Evolutionary conservation across 2,329 filamentous ascomycete genomes (phyloP), one percentile per base, ranked within the genome.

Genomic region (Trichoderma sp.): DNA sequence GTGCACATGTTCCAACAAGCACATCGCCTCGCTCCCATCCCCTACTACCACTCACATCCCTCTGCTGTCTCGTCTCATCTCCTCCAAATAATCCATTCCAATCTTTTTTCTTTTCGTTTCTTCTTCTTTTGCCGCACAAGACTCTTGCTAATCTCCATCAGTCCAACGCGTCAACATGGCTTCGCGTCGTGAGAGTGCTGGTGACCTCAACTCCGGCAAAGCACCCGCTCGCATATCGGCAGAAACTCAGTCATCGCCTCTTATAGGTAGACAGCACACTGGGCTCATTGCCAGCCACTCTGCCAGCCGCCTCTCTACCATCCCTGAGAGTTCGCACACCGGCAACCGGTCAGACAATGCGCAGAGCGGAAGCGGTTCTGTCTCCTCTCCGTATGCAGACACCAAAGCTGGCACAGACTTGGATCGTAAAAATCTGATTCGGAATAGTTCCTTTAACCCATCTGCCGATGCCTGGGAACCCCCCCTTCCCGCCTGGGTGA

Each of bases 371-470:
- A 49, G 3, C 5, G n/a, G 3, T 10, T 13, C 4, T 49, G 43
- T 21, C 21, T 49, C 43, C 2, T 49, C 43, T 11, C n/a, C 2
- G 8, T 21, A n/a, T n/a, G 6, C 13, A 11, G 7, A 49, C 8
- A 49, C n/a, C 43, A 10, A 10, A 7, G 43, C 43, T 49, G n/a
- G 8, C 8, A 21, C 13, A 3, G 51, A 65, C 5, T 34, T 18
- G 16, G 21, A n/a, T 21, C 54, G 43, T 24, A 21, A 26, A 30
- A 49, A 24, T 10, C 10, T 13, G 37, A 28, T 26, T 30, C 61
- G 51, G 37, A 37, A 51, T 30, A 69, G 68, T 32, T 68, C 37
- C 7, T 66, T 68, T 3, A 68, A 70, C 51, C 68, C 68, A 21
- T 66, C 68, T 21, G 52, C 68, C 6, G 32, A 39, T 24, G 14